phyloP scores from a whole-genome alignment of 192 early-diverging fungal species.

The Funneliformis geosporum region DNA sequence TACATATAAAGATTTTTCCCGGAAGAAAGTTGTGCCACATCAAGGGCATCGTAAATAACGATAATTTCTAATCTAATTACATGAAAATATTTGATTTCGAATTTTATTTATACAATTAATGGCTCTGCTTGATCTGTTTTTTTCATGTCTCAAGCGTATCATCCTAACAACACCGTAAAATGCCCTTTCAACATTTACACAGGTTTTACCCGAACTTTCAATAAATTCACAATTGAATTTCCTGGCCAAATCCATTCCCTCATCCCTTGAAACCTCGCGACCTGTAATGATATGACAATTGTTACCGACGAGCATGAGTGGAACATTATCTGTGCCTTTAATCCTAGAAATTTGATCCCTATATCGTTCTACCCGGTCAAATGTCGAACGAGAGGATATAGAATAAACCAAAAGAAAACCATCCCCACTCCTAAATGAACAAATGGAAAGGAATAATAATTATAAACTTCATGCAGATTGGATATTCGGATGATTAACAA shows the following conservation, averaged over 20 bases:
- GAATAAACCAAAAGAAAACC: constrained; percentile 91
- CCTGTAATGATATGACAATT: constrained; percentile 87
- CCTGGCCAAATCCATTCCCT: constrained; percentile 77
- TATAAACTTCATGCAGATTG: background rate
- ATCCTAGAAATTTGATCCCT: constrained; percentile 87
- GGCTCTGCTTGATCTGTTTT: too few relatives aligned
- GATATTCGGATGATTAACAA: background rate
- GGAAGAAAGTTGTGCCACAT: too few relatives aligned
- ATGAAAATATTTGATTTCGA: too few relatives aligned
- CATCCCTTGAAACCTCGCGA: constrained; percentile 82
- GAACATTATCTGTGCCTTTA: constrained; percentile 84
- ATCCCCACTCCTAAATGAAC: constrained; percentile 62
- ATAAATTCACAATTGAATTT: constrained; percentile 79
- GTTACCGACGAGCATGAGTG: constrained; percentile 93
- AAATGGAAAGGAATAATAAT: background rate
- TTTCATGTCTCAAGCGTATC: constrained; percentile 56
- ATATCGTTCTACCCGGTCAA: constrained; percentile 86
- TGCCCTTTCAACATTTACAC: constrained; percentile 88
- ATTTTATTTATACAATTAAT: too few relatives aligned
- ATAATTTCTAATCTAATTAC: too few relatives aligned
- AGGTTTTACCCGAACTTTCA: constrained; percentile 88
- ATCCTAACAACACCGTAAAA: constrained; percentile 82
- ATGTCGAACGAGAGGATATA: constrained; percentile 85
- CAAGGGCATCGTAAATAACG: too few relatives aligned
- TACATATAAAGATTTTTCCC: too few relatives aligned